phyloP scores from a whole-genome alignment of 2,329 filamentous ascomycete species.

The Torrubiellomyces zombiae region DNA sequence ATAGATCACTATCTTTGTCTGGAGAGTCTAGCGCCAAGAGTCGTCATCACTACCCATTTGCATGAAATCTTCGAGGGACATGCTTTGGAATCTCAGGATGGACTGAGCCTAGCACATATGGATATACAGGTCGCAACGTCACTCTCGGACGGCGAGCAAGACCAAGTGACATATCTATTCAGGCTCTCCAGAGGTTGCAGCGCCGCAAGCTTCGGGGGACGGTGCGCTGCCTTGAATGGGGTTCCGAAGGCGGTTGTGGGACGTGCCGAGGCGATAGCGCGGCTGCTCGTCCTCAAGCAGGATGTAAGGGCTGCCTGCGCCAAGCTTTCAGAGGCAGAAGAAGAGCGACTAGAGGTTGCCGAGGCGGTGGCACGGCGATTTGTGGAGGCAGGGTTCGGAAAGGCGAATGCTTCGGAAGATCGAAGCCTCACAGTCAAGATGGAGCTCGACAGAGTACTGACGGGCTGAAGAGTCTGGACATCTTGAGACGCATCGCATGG shows the following conservation, averaged over 20 bases:
- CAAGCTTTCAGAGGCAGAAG: conserved; percentile 45
- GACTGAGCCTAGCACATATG: conserved; percentile 52
- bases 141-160: conserved; percentile 29
- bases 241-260: conserved; percentile 55
- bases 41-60: conserved; percentile 46
- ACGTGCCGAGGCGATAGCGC: conserved; percentile 57
- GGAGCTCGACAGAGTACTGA: too few species aligned
- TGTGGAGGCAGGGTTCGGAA: conserved; percentile 16
- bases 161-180: conserved; percentile 62
- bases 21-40: conserved; percentile 30
- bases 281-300: conserved; percentile 53
- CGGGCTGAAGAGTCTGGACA: too few species aligned
- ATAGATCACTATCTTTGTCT: conserved; percentile 37
- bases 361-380: conserved; percentile 43
- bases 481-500: too few species aligned
- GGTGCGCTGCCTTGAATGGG: conserved; percentile 76
- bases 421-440: too few species aligned
- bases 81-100: conserved; percentile 31
- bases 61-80: conserved; percentile 57
- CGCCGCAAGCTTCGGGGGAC: conserved; percentile 67
- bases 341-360: conserved; percentile 49
- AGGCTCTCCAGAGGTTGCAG: conserved; percentile 51
- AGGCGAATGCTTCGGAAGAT: too few species aligned
- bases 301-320: conserved; percentile 62
- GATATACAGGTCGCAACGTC: conserved; percentile 42